These are phyloP conservation scores for Hericium alpestre DNA, from an alignment of 768 basidiomycete species.

Conservation along the genomic window DNA sequence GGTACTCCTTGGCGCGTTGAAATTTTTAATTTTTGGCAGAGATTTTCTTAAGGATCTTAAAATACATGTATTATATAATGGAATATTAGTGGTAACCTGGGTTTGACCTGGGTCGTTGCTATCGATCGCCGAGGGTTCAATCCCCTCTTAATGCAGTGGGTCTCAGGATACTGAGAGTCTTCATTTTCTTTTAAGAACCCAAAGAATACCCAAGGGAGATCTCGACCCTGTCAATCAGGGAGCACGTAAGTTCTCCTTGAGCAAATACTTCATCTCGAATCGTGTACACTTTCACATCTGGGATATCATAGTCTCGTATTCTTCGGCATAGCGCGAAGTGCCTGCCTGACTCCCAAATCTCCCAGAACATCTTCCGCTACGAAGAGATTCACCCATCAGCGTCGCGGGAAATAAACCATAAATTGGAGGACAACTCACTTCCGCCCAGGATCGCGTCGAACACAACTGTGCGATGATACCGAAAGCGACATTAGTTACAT, in stretches of 20 bases:
- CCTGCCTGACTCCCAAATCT: slow-evolving; percentile 75
- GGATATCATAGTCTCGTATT: slow-evolving; percentile 41
- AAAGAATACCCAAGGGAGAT: no score
- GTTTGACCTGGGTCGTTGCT: no score
- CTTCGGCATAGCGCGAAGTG: slow-evolving; percentile 65
- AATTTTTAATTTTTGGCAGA: background rate
- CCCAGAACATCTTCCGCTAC: slow-evolving; percentile 65
- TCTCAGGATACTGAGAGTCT: no score
- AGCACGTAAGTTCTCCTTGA: no score
- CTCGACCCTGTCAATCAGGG: no score
- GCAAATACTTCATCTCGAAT: no score
- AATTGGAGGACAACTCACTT: slow-evolving; percentile 21
- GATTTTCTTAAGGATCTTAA: background rate
- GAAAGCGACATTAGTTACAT: background rate
- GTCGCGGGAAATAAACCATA: no score
- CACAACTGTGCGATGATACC: slow-evolving; percentile 57
- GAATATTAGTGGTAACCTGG: slow-evolving; percentile 60
- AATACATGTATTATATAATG: slow-evolving; percentile 34
- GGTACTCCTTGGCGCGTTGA: no score
- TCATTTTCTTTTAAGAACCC: no score
- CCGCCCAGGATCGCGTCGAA: slow-evolving; percentile 72
- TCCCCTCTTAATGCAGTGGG: background rate
- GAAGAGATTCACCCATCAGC: background rate
- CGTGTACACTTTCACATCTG: no score
- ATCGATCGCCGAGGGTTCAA: slow-evolving; percentile 42